These are phyloP conservation scores for Lactifluus subvellereus DNA, from an alignment of 768 basidiomycete genomes.

Conservation along the genomic window DNA sequence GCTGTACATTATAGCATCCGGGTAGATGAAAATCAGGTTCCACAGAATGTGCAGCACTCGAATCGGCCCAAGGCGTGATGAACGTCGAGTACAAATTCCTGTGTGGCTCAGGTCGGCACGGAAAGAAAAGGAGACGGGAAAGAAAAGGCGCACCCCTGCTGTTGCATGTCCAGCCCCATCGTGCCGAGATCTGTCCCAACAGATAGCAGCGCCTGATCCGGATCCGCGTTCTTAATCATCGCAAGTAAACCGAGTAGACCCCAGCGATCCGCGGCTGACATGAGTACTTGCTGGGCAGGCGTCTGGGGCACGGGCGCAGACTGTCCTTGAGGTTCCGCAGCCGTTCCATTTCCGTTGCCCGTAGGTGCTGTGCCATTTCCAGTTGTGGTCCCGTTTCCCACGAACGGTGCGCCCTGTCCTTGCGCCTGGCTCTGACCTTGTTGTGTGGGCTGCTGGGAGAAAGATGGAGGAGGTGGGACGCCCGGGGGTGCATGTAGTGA, in stretches of 20 bases:
- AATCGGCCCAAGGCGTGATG: slow-evolving; percentile 92
- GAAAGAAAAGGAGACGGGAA: too few species aligned
- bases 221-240: slow-evolving; percentile 77
- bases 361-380: slow-evolving; percentile 14
- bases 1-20: slow-evolving; percentile 83
- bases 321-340: slow-evolving; percentile 20
- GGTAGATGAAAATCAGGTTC: slow-evolving; percentile 90
- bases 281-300: slow-evolving; percentile 26
- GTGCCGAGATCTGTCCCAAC: slow-evolving; percentile 86
- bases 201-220: slow-evolving; percentile 70
- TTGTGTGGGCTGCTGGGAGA: slow-evolving; percentile 35
- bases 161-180: slow-evolving; percentile 83
- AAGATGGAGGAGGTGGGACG: slow-evolving; percentile 38
- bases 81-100: slow-evolving; percentile 85
- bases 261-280: slow-evolving; percentile 26
- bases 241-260: slow-evolving; percentile 61
- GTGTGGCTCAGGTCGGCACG: not conserved
- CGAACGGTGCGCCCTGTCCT: slow-evolving; percentile 13
- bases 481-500: slow-evolving; percentile 53
- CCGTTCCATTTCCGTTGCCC: slow-evolving; percentile 24
- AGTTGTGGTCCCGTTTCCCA: slow-evolving; percentile 23
- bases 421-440: slow-evolving; percentile 24
- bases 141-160: slow-evolving; percentile 56
- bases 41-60: slow-evolving; percentile 70
- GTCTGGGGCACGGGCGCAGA: slow-evolving; percentile 33